Percentiles rank a stretch among this genome's conserved stretches.
These are phyloP conservation scores for Colletotrichum limetticola DNA, from an alignment of 2,329 filamentous ascomycete species.

Conservation along the genomic window DNA sequence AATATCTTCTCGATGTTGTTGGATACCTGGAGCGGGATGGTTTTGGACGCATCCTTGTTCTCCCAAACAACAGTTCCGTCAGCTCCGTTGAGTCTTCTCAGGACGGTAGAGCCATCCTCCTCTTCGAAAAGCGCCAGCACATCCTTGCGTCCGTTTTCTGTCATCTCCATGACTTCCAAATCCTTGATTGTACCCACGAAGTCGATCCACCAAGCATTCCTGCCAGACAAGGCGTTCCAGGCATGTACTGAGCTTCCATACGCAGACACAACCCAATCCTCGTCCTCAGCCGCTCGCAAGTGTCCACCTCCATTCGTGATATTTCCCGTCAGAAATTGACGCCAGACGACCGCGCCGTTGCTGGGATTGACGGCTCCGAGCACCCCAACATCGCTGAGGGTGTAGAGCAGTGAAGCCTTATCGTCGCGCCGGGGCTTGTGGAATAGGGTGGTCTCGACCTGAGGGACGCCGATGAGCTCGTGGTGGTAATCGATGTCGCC, in stretches of 20 bases:
- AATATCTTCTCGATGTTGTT: constrained; percentile 77
- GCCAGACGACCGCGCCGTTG: constrained; percentile 87
- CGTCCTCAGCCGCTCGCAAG: constrained; percentile 80
- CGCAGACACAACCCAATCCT: constrained; percentile 81
- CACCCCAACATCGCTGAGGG: constrained; percentile 84
- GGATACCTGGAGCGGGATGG: constrained; percentile 80
- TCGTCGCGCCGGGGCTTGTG: constrained; percentile 85
- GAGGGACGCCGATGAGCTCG: constrained; percentile 85
- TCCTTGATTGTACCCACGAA: constrained; percentile 71
- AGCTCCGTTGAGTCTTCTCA: constrained; percentile 78
- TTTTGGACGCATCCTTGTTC: constrained; percentile 73
- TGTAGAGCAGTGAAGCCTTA: constrained; percentile 90
- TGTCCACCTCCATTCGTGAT: constrained; percentile 59
- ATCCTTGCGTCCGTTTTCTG: constrained; percentile 73
- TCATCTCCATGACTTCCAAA: constrained; percentile 81
- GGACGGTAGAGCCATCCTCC: constrained; percentile 64
- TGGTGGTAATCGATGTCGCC: constrained; percentile 94
- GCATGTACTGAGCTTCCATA: constrained; percentile 76
- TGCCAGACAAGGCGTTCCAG: constrained; percentile 87
- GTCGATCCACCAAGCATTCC: constrained; percentile 77
- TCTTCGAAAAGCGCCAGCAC: constrained; percentile 75
- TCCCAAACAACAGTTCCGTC: constrained; percentile 85
- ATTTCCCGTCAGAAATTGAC: constrained; percentile 75
- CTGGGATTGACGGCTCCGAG: constrained; percentile 90
- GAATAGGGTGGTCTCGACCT: constrained; percentile 90